Evolutionary conservation across 768 basidiomycete species (phyloP).

Genomic region (Hypholoma fasciculare): DNA sequence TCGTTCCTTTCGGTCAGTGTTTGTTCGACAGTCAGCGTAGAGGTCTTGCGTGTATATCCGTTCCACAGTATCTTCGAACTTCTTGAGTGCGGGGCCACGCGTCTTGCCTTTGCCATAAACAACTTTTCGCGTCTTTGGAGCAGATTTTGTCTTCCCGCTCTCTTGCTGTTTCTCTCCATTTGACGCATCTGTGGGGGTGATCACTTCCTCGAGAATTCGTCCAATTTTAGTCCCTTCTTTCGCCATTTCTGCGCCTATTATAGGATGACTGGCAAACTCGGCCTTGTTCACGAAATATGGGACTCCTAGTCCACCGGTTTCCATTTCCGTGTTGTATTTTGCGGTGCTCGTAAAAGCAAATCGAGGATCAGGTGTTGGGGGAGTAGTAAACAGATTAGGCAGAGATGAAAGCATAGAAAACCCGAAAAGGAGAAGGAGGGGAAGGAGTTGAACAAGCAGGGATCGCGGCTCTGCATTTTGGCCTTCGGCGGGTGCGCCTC

Average conservation of each 20-base stretch:
- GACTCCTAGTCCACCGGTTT: slow-evolving; percentile 69
- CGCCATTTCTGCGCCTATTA: slow-evolving; percentile 71
- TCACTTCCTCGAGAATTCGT: slow-evolving; percentile 29
- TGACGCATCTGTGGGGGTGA: slow-evolving; percentile 16
- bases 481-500: slow-evolving; percentile 13
- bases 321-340: slow-evolving; percentile 69
- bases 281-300: slow-evolving; percentile 81
- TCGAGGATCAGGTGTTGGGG: slow-evolving; percentile 73
- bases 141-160: slow-evolving; percentile 14
- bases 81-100: slow-evolving; percentile 43
- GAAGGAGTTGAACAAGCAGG: slow-evolving; percentile 74
- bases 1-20: slow-evolving; percentile 65
- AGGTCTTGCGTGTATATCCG: slow-evolving; percentile 69
- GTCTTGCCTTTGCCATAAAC: slow-evolving; percentile 26
- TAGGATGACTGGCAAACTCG: slow-evolving; percentile 77
- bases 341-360: slow-evolving; percentile 68
- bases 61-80: slow-evolving; percentile 82
- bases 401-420: slow-evolving; percentile 84
- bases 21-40: slow-evolving; percentile 70
- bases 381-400: slow-evolving; percentile 69
- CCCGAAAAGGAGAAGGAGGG: slow-evolving; percentile 78
- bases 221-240: slow-evolving; percentile 43
- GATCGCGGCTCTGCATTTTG: slow-evolving; percentile 51
- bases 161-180: slow-evolving; percentile 18
- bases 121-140: slow-evolving; percentile 35